phyloP scores from a whole-genome alignment of 179 eudicot genomes.

The Beta corolliflora region DNA sequence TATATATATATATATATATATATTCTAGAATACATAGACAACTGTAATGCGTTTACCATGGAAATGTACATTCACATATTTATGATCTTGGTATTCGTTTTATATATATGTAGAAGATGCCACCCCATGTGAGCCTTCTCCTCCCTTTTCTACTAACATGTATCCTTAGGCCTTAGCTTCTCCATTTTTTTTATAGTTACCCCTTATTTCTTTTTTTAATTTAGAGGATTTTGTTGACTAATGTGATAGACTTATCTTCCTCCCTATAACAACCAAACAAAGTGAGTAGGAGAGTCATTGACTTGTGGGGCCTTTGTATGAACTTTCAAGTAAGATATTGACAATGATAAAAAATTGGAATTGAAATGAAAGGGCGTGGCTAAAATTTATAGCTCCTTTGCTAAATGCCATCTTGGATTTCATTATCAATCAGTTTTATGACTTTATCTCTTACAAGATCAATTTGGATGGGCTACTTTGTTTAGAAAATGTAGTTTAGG shows the following conservation, averaged over 20 bases:
- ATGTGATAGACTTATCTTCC: not conserved
- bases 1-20: too few relatives aligned
- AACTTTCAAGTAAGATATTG: not conserved
- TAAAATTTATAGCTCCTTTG: too few relatives aligned
- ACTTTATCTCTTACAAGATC: too few relatives aligned
- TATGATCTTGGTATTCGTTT: not conserved
- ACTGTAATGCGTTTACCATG: conserved; percentile 1
- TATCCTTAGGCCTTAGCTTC: not conserved
- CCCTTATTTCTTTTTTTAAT: not conserved
- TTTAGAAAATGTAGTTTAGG: too few relatives aligned
- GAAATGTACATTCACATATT: not conserved
- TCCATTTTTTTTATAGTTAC: not conserved
- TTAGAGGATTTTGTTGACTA: not conserved
- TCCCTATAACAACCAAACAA: not conserved
- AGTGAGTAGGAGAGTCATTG: not conserved
- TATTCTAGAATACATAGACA: not conserved
- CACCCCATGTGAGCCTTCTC: conserved; percentile 28
- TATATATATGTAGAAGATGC: not conserved
- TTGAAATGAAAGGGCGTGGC: too few relatives aligned
- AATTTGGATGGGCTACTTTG: too few relatives aligned
- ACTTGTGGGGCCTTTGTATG: conserved; percentile 9
- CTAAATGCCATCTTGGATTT: too few relatives aligned
- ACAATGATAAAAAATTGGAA: not conserved
- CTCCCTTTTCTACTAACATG: not conserved
- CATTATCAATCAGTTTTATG: too few relatives aligned